phyloP scores from a whole-genome alignment of 768 basidiomycete genomes.

The Trametopsis cervina region DNA sequence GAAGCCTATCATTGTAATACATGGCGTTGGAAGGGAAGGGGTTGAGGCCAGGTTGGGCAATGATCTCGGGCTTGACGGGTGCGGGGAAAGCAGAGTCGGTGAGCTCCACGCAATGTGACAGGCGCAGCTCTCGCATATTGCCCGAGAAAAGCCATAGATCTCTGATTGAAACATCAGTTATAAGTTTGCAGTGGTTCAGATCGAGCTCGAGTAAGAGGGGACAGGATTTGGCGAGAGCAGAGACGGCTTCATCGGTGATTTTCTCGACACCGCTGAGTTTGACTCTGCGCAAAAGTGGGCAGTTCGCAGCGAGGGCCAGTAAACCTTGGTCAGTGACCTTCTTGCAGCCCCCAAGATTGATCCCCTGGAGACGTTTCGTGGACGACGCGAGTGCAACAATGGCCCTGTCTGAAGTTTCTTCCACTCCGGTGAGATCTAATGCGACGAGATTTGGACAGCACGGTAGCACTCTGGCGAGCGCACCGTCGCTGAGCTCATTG shows the following conservation, averaged over 20 bases:
- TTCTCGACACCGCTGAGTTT: slow-evolving; percentile 76
- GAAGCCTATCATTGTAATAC: slow-evolving; percentile 34
- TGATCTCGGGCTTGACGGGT: slow-evolving; percentile 39
- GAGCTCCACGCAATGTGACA: slow-evolving; percentile 72
- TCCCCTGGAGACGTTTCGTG: slow-evolving; percentile 78
- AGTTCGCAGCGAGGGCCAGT: slow-evolving; percentile 64
- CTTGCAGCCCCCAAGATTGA: slow-evolving; percentile 84
- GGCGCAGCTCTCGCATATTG: slow-evolving; percentile 86
- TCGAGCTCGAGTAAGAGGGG: slow-evolving; percentile 92
- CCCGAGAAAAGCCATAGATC: slow-evolving; percentile 76
- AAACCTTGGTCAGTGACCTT: slow-evolving; percentile 75
- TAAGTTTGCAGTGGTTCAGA: slow-evolving; percentile 71
- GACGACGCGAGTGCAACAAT: slow-evolving; percentile 62
- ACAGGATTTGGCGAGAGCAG: slow-evolving; percentile 69
- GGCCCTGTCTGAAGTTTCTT: slow-evolving; percentile 61
- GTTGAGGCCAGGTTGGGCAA: slow-evolving; percentile 33
- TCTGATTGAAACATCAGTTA: slow-evolving; percentile 74
- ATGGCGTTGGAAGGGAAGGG: slow-evolving; percentile 30
- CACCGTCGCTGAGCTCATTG: slow-evolving; percentile 53
- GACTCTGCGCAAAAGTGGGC: slow-evolving; percentile 78
- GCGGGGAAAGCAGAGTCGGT: slow-evolving; percentile 86
- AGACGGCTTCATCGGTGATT: slow-evolving; percentile 72
- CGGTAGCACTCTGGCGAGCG: slow-evolving; percentile 59
- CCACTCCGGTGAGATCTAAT: slow-evolving; percentile 75
- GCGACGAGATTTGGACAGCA: slow-evolving; percentile 75